Base-by-base conservation (phyloP, 768 basidiomycete genomes). In the Russula lepida region DNA sequence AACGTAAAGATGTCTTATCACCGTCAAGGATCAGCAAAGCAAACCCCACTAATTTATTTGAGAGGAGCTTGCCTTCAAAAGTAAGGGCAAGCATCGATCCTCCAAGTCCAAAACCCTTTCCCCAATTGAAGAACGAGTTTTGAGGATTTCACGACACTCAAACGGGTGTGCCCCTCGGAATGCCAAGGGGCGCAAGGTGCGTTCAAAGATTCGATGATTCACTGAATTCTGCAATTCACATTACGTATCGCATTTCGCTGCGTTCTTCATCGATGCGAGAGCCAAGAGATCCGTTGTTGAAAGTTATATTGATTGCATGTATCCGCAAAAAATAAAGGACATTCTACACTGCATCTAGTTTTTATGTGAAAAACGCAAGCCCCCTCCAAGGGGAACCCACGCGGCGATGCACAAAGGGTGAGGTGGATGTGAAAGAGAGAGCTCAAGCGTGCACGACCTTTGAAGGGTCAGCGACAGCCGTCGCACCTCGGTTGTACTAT, bases 191-290 rank as follows among this genome's bases (percentile, higher is more conserved):
- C 77, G 81, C 84, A 86, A 85, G 82, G 75, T 85, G 85, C 82
- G 79, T 85, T 85, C 83, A 85, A 86, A 85, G 82, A 84, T 83
- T 86, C 81, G 81, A 86, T 84, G 84, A 58, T 58, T 58, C 56
- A 58, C 56, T 83, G 81, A 81, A 83, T 81, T 83, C 82, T 83
- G 82, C 83, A 84, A 84, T 84, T 85, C 84, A 85, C 83, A 86
- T 84, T 84, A 85, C 82, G 79, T 85, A 83, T 85, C 81, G 79
- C 84, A 81, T 80, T 84, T 85, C 79, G 81, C 84, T 84, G 54
- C 58, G 53, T 62, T 68, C 69, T 71, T 56, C 56, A 56, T 70
- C 69, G 63, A 69, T 70, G 69, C 68, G 44, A 56, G 55, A 56
- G 54, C 55, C 55, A 56, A 56, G 55, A 82, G 81, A 84, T 83